Evolutionary conservation across 768 basidiomycete species (phyloP).

Genomic region (Tulasnella calospora): DNA sequence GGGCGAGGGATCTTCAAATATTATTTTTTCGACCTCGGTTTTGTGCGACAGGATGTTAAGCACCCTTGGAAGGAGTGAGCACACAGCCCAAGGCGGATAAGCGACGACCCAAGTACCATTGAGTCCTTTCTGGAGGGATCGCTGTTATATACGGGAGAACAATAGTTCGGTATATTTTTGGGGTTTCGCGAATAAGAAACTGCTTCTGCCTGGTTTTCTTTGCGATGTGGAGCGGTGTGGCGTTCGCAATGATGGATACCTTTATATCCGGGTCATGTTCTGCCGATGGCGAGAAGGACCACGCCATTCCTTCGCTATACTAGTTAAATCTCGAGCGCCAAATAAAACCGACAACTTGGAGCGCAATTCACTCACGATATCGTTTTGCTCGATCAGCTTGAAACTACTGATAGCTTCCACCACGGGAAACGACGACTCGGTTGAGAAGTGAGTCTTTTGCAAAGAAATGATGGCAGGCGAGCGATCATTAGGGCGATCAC

Average conservation of each 20-base stretch:
- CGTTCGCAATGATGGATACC: slow-evolving; percentile 80
- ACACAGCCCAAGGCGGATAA: neutral
- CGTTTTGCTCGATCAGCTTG: slow-evolving; percentile 53
- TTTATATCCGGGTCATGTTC: slow-evolving; percentile 61
- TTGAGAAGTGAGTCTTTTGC: slow-evolving; percentile 67
- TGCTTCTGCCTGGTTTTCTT: slow-evolving; percentile 77
- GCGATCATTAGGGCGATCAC: slow-evolving; percentile 49
- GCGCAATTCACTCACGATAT: slow-evolving; percentile 51
- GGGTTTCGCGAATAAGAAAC: slow-evolving; percentile 77
- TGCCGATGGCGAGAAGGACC: slow-evolving; percentile 44
- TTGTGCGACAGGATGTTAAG: slow-evolving; percentile 72
- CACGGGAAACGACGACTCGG: slow-evolving; percentile 39
- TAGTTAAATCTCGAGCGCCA: slow-evolving; percentile 35
- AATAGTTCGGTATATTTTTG: slow-evolving; percentile 61
- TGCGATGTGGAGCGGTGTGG: slow-evolving; percentile 81
- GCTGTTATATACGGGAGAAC: slow-evolving; percentile 74
- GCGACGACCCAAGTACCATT: slow-evolving; percentile 53
- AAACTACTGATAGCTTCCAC: slow-evolving; percentile 41
- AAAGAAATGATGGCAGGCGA: slow-evolving; percentile 46
- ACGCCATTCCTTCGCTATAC: slow-evolving; percentile 80
- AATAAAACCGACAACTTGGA: neutral
- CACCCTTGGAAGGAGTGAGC: slow-evolving; percentile 53
- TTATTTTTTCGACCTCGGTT: slow-evolving; percentile 68
- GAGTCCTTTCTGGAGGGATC: slow-evolving; percentile 69
- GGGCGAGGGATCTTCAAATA: slow-evolving; percentile 53